A percentile compares a stretch with the other conserved stretches of the same genome.
These are phyloP conservation scores for Malbranchea cinnamomea DNA, from an alignment of 2,329 filamentous ascomycete species.

Conservation along the genomic window DNA sequence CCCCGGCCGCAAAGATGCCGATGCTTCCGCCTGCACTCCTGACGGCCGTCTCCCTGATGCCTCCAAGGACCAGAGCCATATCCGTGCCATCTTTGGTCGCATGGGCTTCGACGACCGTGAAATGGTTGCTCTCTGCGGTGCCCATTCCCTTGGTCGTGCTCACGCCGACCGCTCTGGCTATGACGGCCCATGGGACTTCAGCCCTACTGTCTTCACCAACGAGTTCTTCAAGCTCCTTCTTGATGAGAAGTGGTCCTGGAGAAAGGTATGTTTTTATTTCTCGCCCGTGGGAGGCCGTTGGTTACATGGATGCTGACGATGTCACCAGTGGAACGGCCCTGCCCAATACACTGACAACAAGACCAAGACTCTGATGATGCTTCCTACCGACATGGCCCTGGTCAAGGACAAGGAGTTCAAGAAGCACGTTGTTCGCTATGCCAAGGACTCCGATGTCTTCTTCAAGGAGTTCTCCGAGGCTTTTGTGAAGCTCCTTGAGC, in stretches of 20 bases:
- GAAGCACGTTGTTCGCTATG: constrained; percentile 69
- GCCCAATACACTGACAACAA: constrained; percentile 80
- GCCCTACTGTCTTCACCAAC: constrained; percentile 81
- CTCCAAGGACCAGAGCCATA: constrained; percentile 60
- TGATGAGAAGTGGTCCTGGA: constrained; percentile 83
- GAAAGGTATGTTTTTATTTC: constrained; percentile 35
- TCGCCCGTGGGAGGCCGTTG: too few species aligned
- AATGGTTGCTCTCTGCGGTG: constrained; percentile 79
- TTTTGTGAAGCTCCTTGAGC: constrained; percentile 72
- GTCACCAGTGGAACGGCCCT: constrained; percentile 60
- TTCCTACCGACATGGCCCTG: constrained; percentile 79
- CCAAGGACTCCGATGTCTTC: constrained; percentile 79
- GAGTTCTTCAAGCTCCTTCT: constrained; percentile 83
- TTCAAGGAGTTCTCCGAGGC: constrained; percentile 83
- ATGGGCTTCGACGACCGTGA: constrained; percentile 98
- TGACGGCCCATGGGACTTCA: constrained; percentile 83
- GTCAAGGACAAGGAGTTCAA: constrained; percentile 79
- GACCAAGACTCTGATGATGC: constrained; percentile 89
- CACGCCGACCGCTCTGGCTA: constrained; percentile 81
- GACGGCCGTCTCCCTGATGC: constrained; percentile 84
- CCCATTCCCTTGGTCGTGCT: constrained; percentile 77
- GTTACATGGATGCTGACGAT: constrained; percentile 3
- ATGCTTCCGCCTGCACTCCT: constrained; percentile 73
- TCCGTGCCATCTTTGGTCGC: constrained; percentile 83
- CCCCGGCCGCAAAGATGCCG: constrained; percentile 68